Evolutionary conservation across 257 asterid species (phyloP), one percentile per base, ranked within the genome.

Genomic region (Capsicum baccatum): DNA sequence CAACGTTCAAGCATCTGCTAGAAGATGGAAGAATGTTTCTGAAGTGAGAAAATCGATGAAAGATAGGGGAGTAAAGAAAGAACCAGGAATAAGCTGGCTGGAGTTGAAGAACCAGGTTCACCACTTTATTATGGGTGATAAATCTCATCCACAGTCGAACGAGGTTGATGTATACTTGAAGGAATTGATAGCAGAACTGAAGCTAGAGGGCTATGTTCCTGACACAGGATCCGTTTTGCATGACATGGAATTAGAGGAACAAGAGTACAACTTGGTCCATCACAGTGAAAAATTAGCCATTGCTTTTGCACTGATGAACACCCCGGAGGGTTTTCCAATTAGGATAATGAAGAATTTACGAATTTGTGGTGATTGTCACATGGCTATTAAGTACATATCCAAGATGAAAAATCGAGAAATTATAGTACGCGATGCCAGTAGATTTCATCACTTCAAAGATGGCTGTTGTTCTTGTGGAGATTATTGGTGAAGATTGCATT

Each of bases 301-400:
- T 37, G 94, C 96, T n/a, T 96, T 92, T 84, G 97, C 97, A 48
- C 90, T 93, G 39, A 89, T 93, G 96, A 91, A 88, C 84, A 85
- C 90, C 21, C 92, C 91, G 0, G 87, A 88, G 6, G 89, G 91
- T 19, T 79, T 85, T 81, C 91, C 96, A 14, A 92, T 94, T 33
- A 91, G 98, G 91, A 91, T 96, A 86, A 96, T 94, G 96, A 96
- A 96, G 92, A 96, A 96, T 68, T 73, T 96, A 89, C 89, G 98
- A 19, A 93, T 94, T 11, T 94, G 98, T 59, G 86, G 89, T 12
- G 99, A 96, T 83, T 96, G 98, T 44, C 97, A 94, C 79, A 90
- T 82, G 84, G 92, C 92, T 66, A 90, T 94, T 83, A 94, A 94
- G 92, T 88, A 84, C 85, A 87, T 92, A 63, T 92, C 99, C 3